Evolutionary conservation across 148 eudicot genomes (phyloP).

Genomic region (Vaccinium darrowii): DNA sequence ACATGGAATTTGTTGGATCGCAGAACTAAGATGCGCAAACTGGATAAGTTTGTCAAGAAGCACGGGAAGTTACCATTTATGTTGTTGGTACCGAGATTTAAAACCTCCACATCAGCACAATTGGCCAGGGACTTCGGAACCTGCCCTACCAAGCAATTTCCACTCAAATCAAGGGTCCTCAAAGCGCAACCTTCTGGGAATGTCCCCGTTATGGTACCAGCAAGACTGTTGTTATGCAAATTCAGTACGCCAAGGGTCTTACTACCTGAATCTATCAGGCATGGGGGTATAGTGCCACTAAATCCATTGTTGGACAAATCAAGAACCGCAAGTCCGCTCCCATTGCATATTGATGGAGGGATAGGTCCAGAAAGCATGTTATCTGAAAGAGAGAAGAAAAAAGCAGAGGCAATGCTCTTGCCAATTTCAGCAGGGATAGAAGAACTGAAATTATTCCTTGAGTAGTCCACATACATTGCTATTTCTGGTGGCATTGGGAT

Average conservation of each 20-base stretch:
- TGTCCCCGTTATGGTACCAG: slow-evolving; percentile 26
- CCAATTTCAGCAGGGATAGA: slow-evolving; percentile 28
- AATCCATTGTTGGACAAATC: slow-evolving; percentile 40
- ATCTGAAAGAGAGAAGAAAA: neutral
- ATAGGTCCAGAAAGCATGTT: neutral
- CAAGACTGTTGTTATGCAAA: slow-evolving; percentile 33
- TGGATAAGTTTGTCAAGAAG: too few species aligned
- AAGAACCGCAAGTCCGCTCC: slow-evolving; percentile 26
- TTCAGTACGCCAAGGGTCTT: slow-evolving; percentile 33
- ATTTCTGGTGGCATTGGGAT: slow-evolving; percentile 30
- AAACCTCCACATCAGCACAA: too few species aligned
- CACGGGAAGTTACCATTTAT: too few species aligned
- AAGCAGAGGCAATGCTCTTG: neutral
- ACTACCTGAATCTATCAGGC: neutral
- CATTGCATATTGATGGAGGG: neutral
- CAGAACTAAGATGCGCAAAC: too few species aligned
- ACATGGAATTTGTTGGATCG: too few species aligned
- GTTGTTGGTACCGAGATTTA: too few species aligned
- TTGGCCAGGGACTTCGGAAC: too few species aligned
- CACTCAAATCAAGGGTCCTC: slow-evolving; percentile 37
- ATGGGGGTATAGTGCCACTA: slow-evolving; percentile 29
- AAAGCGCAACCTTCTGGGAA: slow-evolving; percentile 30
- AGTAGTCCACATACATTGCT: slow-evolving; percentile 33
- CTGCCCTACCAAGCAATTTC: too few species aligned
- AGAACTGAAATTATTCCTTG: slow-evolving; percentile 29